Base-by-base conservation (phyloP, 176 grass and related monocot genomes). In the Guadua angustifolia region DNA sequence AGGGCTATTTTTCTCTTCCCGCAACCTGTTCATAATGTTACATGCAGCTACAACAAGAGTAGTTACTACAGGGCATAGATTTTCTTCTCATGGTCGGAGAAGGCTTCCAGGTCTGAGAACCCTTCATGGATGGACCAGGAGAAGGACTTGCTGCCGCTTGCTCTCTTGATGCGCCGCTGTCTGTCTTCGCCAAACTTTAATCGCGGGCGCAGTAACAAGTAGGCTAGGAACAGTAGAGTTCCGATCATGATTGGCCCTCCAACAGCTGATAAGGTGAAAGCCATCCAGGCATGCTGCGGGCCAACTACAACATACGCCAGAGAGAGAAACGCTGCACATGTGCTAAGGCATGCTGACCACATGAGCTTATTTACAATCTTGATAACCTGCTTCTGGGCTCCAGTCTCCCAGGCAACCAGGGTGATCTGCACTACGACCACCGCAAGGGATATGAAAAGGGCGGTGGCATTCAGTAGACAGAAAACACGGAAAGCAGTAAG, bases 381-480 rank as follows among this genome's bases (percentile, higher is more conserved):
- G 77, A 99, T 92, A 50, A 99, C 56, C 81, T 83, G 83, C 81
- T 99, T 99, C 68, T 99, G 96, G 17, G 96, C 96, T 84, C 89
- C 93, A 4, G 96, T 92, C 76, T 92, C 96, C 96, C 96, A 99
- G 78, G 96, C 96, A 35, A 99, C 93, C 74, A 99, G 86, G 80
- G 96, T 99, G 62, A 99, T 95, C 78, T 99, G 96, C 47, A 95
- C 96, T 9, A 99, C 91, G 38, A 99, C 96, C 51, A 99, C 96
- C 40, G 96, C 96, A 22, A 99, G 91, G 66, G 96, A 99, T 86
- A 99, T 95, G 83, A 99, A 99, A 14, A 99, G 86, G 19, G 93
- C 93, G 1, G 78, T 92, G 59, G 96, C 93, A 73, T 99, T 99
- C 59, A 99, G 87, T 70, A 99, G 88, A 58, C 88, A 99, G 72